Evolutionary conservation across 306 rosid genomes (phyloP), one percentile per base, ranked within the genome.

Genomic region (Oxytropis ochrocephala): DNA sequence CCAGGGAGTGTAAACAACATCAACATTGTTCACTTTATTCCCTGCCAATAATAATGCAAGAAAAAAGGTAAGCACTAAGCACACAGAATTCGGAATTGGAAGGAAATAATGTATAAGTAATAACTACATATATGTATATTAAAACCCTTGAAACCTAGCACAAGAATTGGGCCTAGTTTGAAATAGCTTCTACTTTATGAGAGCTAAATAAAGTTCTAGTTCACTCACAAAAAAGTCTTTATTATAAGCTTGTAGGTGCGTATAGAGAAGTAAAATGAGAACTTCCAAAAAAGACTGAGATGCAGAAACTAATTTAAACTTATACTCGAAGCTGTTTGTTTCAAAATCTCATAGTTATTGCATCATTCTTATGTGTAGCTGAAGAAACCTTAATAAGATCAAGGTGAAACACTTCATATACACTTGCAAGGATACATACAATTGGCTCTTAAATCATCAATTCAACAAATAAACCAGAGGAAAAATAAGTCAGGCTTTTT

Each of bases 1-100:
- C 98, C 98, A 93, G 39, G 98, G 93, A 66, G 98, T 93, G 85
- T 93, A 93, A 73, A 93, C 98, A 69, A 93, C 96, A 78, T 93
- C 98, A 10, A 90, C 60, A 48, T 90, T 93, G 82, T 90, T 93
- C 61, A 90, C 97, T 87, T 90, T 93, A 79, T 93, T 93, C 27
- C 98, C 98, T 93, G 86, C 72, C 70, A 81, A 4, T 54, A 48
- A 79, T 69, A 39, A 57, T 27, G 11, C 29, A 44, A 13, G 24
- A 54, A 8, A n/a, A 32, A 46, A 16, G 41, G 10, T 32, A 27
- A 38, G 13, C 39, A 42, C 11, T 19, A 42, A 21, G 64, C 48
- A 73, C 49, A 57, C 2, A 47, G 51, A 35, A 47, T 42, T 21
- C 50, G n/a, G 41, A 18, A 6, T 39, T 41, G 12, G 36, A 73